phyloP scores from a whole-genome alignment of 352 stramenopile species.

The Pythium aristosporum region DNA sequence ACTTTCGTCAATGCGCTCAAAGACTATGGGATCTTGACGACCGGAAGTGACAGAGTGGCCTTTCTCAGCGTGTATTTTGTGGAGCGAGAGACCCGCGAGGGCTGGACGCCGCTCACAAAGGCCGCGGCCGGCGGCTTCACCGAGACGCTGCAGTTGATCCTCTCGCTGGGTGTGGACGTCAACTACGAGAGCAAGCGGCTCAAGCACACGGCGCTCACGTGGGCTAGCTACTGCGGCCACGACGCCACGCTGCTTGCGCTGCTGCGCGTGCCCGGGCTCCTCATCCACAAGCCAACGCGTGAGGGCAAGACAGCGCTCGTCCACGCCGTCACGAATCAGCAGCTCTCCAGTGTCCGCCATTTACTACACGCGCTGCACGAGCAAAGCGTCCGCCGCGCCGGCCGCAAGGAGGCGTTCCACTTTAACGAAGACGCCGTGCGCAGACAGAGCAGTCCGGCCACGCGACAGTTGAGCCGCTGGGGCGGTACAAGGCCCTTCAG shows the following conservation, averaged over 20 bases:
- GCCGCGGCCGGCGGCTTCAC: slow-evolving; percentile 53
- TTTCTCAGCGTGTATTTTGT: slow-evolving; percentile 42
- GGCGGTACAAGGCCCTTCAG: slow-evolving; percentile 14
- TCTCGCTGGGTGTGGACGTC: slow-evolving; percentile 42
- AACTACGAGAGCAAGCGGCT: slow-evolving; percentile 51
- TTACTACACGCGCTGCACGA: slow-evolving; percentile 48
- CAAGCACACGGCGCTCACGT: slow-evolving; percentile 69
- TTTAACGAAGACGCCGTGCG: slow-evolving; percentile 21
- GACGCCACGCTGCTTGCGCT: slow-evolving; percentile 55
- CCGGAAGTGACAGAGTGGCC: not conserved
- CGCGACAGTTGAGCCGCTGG: slow-evolving; percentile 16
- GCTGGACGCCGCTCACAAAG: slow-evolving; percentile 73
- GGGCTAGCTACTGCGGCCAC: slow-evolving; percentile 74
- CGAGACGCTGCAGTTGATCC: slow-evolving; percentile 35
- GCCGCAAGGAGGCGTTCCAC: slow-evolving; percentile 32
- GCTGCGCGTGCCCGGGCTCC: slow-evolving; percentile 34
- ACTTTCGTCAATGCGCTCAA: slow-evolving; percentile 2
- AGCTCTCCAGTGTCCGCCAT: slow-evolving; percentile 53
- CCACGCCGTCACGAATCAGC: slow-evolving; percentile 57
- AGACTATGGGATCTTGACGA: slow-evolving; percentile 12
- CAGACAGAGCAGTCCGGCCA: slow-evolving; percentile 1
- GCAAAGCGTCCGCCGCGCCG: slow-evolving; percentile 2
- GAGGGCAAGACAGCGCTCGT: slow-evolving; percentile 72
- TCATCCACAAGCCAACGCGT: slow-evolving; percentile 39
- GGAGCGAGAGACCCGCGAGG: slow-evolving; percentile 53